Evolutionary conservation across 257 asterid genomes (phyloP).

Genomic region (Oldenlandia corymbosa): DNA sequence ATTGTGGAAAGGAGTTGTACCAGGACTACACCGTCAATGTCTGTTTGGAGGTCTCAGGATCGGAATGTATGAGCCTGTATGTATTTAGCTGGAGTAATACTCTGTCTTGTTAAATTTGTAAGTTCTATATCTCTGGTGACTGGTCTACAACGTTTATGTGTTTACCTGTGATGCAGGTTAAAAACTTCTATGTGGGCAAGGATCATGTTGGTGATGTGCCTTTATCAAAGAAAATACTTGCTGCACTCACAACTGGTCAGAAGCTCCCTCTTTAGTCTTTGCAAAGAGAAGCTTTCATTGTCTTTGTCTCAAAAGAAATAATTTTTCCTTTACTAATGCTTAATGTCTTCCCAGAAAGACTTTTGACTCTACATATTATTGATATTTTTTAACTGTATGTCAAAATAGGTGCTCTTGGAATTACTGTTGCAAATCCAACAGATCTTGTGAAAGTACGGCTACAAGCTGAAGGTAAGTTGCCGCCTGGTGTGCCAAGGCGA

Average conservation of each 20-base stretch:
- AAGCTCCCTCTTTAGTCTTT: conserved; percentile 11
- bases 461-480: conserved; percentile 92
- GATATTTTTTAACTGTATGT: conserved; percentile 5
- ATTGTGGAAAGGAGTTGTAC: conserved; percentile 94
- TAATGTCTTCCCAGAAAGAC: background rate
- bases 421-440: conserved; percentile 85
- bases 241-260: conserved; percentile 96
- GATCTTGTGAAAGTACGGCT: conserved; percentile 98
- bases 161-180: conserved; percentile 42
- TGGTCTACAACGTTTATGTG: conserved; percentile 9
- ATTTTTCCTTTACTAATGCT: background rate
- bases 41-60: conserved; percentile 90
- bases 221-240: conserved; percentile 76
- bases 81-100: conserved; percentile 15
- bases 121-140: background rate
- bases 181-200: conserved; percentile 70
- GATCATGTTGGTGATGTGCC: conserved; percentile 98
- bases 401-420: conserved; percentile 73
- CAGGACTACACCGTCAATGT: conserved; percentile 95
- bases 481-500: conserved; percentile 93
- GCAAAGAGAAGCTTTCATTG: background rate
- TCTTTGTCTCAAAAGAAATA: background rate
- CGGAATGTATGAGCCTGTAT: conserved; percentile 92
- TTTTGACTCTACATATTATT: background rate
- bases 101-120: background rate